phyloP scores from a whole-genome alignment of 129 eudicot species.

The Pulicaria dysenterica region DNA sequence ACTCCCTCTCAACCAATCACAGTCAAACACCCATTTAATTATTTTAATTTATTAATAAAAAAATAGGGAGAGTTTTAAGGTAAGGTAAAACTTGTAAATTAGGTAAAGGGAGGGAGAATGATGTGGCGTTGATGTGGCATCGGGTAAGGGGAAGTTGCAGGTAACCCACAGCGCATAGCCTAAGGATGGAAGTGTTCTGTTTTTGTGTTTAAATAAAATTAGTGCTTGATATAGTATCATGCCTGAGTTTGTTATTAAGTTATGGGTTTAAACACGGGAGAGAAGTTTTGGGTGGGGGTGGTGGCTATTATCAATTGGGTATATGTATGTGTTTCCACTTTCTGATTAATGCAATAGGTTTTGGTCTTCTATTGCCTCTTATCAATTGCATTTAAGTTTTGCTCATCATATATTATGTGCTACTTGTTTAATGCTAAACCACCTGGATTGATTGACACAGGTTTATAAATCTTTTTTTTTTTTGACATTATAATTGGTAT shows the following conservation, averaged over 20 bases:
- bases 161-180: too few species aligned
- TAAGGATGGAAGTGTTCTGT: background rate
- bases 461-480: background rate
- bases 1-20: too few species aligned
- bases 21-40: too few species aligned
- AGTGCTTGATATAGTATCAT: slow-evolving; percentile 8
- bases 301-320: too few species aligned
- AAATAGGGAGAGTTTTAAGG: too few species aligned
- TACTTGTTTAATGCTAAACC: slow-evolving; percentile 12
- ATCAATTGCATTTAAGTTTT: background rate
- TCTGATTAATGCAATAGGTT: slow-evolving; percentile 1
- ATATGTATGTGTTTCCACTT: background rate
- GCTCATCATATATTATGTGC: background rate
- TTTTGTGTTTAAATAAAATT: background rate
- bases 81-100: too few species aligned
- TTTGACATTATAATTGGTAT: background rate
- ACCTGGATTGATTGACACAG: background rate
- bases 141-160: too few species aligned
- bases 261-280: background rate
- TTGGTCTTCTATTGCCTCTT: slow-evolving; percentile 4
- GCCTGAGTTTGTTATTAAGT: background rate
- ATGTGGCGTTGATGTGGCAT: too few species aligned
- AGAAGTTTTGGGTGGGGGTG: too few species aligned
- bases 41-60: too few species aligned
- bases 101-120: too few species aligned